phyloP scores from a whole-genome alignment of 2,329 filamentous ascomycete species.

The Cylindrodendrum hubeiense region DNA sequence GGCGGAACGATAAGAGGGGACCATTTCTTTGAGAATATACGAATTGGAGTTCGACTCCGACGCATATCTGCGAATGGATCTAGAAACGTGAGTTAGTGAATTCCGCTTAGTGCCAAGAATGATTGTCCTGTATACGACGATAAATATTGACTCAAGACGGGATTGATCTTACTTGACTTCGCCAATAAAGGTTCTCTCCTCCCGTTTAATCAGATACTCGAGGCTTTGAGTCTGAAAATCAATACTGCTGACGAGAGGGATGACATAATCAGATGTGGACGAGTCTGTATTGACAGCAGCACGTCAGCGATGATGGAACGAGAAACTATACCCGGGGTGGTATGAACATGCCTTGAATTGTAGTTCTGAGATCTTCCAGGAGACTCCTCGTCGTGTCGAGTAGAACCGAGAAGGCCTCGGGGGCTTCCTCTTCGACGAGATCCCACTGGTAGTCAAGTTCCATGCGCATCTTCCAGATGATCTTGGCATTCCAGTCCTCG shows the following conservation, averaged over 20 bases:
- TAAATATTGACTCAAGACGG: too few species aligned
- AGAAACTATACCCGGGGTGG: too few species aligned
- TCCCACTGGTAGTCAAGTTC: conserved; percentile 46
- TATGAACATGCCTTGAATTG: conserved; percentile 7
- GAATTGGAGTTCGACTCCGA: conserved; percentile 31
- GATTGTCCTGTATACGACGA: too few species aligned
- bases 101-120: neutral
- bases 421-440: conserved; percentile 44
- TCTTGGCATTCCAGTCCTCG: conserved; percentile 49
- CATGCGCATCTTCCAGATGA: conserved; percentile 49
- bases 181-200: neutral
- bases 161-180: conserved; percentile 22
- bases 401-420: conserved; percentile 9
- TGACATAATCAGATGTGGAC: neutral
- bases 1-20: conserved; percentile 22
- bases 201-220: conserved; percentile 13
- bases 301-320: neutral
- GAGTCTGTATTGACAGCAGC: neutral
- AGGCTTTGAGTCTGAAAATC: conserved; percentile 3
- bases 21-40: conserved; percentile 30
- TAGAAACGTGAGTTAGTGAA: neutral
- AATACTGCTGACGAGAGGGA: neutral
- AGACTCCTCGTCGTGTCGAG: neutral
- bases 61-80: conserved; percentile 24
- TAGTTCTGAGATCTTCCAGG: neutral